Evolutionary conservation across 2,329 filamentous ascomycete genomes (phyloP).

Genomic region (Cryphonectria carpinicola): DNA sequence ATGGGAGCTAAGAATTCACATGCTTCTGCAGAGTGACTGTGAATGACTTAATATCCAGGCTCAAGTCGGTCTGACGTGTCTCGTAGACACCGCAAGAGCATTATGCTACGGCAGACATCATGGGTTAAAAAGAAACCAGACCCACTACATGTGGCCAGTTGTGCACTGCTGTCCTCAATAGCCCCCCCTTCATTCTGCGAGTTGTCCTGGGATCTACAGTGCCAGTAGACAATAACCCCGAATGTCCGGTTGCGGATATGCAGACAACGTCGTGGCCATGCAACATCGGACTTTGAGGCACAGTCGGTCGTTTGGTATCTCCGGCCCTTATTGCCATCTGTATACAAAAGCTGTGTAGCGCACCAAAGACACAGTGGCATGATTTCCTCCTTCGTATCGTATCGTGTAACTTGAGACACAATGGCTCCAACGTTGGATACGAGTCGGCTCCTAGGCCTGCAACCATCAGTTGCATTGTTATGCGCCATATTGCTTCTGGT

Average conservation of each 20-base stretch:
- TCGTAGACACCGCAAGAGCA: not conserved
- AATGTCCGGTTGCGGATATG: not conserved
- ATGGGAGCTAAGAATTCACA: too few relatives aligned
- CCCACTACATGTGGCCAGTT: not conserved
- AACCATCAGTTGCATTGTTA: not conserved
- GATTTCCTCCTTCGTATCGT: not conserved
- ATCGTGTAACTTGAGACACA: not conserved
- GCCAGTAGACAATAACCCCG: not conserved
- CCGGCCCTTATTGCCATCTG: not conserved
- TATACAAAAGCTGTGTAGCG: not conserved
- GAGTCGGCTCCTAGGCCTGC: not conserved
- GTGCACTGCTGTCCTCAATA: not conserved
- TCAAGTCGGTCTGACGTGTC: not conserved
- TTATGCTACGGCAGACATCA: not conserved
- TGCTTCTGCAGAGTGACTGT: too few relatives aligned
- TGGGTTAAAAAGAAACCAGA: not conserved
- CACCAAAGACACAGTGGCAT: not conserved
- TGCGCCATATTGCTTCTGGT: not conserved
- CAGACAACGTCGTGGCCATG: not conserved
- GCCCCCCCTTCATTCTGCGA: too few relatives aligned
- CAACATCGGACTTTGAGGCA: not conserved
- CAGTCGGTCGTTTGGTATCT: not conserved
- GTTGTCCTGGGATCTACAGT: not conserved
- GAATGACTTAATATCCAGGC: too few relatives aligned
- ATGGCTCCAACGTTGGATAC: conserved; percentile 1